Conservation (phyloP, 2,329 filamentous ascomycete genomes). For the Pestalotiopsis sp. region DNA sequence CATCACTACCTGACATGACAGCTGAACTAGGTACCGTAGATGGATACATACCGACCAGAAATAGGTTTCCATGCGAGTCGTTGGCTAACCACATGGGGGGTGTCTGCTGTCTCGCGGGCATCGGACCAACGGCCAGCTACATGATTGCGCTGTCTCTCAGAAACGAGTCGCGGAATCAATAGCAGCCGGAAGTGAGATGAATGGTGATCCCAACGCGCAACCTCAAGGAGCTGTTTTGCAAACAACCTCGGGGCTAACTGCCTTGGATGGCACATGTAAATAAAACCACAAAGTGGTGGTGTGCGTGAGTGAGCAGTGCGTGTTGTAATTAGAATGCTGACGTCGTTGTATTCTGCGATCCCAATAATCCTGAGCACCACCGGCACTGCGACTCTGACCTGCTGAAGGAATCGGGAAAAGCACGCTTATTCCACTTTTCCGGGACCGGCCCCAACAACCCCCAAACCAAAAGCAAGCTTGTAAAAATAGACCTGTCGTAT, state of each 20-base stretch:
- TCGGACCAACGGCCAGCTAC: neutral
- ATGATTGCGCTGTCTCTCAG: neutral
- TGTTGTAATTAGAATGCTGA: neutral
- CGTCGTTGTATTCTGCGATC: slow-evolving; percentile 1
- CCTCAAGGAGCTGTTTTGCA: neutral
- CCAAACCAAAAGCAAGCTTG: slow-evolving; percentile 5
- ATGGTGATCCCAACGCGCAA: neutral
- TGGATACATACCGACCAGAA: neutral
- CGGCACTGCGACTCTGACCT: neutral
- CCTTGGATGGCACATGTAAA: neutral
- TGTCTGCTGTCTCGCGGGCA: neutral
- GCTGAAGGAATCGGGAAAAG: neutral
- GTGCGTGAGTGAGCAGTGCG: neutral
- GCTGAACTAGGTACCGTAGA: no score
- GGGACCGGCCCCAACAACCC: neutral
- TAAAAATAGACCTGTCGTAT: slow-evolving; percentile 8
- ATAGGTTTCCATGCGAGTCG: slow-evolving; percentile 3
- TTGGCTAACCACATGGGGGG: neutral
- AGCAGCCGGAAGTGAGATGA: neutral
- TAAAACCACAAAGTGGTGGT: neutral
- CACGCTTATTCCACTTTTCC: neutral
- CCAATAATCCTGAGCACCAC: neutral
- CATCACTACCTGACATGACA: no score
- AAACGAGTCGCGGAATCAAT: neutral
- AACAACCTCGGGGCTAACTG: neutral